A percentile compares a stretch with the other conserved stretches of the same genome.
Conservation (phyloP, 345 rosid species). For the Melastoma malabathricum region DNA sequence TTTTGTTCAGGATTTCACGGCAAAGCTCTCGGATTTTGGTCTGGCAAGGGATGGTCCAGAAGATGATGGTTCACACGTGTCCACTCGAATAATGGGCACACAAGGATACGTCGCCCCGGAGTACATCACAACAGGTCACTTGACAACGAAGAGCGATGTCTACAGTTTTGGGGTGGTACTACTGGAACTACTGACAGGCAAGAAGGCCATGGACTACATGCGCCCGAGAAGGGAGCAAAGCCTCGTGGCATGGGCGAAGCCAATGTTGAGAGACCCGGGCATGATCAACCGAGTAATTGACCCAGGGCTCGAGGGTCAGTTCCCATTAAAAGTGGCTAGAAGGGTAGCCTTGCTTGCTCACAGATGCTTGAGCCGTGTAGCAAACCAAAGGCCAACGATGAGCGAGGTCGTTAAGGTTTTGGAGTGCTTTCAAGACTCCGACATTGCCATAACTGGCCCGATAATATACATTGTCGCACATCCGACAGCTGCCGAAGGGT, state of each 20-base stretch:
- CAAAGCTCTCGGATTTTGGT: slow-evolving; percentile 50
- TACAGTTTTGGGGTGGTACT: slow-evolving; percentile 71
- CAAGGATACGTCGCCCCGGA: slow-evolving; percentile 57
- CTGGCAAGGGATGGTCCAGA: slow-evolving; percentile 53
- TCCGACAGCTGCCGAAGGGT: no score
- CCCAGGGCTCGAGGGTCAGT: slow-evolving; percentile 49
- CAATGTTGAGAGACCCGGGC: slow-evolving; percentile 32
- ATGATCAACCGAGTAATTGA: slow-evolving; percentile 45
- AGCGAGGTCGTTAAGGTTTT: slow-evolving; percentile 38
- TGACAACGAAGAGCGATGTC: slow-evolving; percentile 61
- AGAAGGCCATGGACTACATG: slow-evolving; percentile 35
- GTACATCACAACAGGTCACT: slow-evolving; percentile 57
- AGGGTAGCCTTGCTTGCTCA: slow-evolving; percentile 39
- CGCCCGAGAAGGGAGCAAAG: slow-evolving; percentile 37
- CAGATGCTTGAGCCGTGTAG: slow-evolving; percentile 50
- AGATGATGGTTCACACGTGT: slow-evolving; percentile 34
- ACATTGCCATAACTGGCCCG: no score
- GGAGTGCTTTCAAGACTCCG: slow-evolving; percentile 28
- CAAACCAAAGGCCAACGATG: slow-evolving; percentile 60
- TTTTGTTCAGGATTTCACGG: slow-evolving; percentile 22
- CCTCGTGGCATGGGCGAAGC: slow-evolving; percentile 60
- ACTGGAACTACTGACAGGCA: slow-evolving; percentile 51
- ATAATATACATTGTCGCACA: no score
- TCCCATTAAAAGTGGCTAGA: slow-evolving; percentile 36
- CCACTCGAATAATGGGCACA: slow-evolving; percentile 47